These are phyloP conservation scores for Pichia sp. DNA, from an alignment of 1,139 yeast genomes.

Conservation along the genomic window DNA sequence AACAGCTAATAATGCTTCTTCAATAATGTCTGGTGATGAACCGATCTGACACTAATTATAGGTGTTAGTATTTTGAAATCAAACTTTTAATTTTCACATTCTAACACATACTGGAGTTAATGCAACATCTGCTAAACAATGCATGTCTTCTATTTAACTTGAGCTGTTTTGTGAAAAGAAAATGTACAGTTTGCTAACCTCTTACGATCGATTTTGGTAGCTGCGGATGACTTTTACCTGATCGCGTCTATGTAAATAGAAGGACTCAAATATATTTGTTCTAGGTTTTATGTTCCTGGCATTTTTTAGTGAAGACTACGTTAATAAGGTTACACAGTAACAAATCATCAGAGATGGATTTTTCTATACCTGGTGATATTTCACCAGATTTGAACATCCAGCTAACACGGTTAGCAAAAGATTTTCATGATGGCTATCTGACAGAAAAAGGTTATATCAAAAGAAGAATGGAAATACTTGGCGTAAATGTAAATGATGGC, in stretches of 20 bases:
- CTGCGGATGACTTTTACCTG: no score
- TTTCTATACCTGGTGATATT: constrained; percentile 36
- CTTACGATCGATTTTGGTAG: no score
- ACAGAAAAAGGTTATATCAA: constrained; percentile 63
- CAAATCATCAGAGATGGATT: constrained; percentile 28
- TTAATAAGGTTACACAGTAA: not conserved
- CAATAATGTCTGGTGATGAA: not conserved
- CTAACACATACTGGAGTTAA: constrained; percentile 54
- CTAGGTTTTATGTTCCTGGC: not conserved
- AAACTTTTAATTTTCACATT: not conserved
- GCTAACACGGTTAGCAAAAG: constrained; percentile 40
- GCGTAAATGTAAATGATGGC: not conserved
- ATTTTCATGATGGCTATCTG: constrained; percentile 56
- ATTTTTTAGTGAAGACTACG: not conserved
- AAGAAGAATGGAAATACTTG: constrained; percentile 38
- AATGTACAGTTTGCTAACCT: no score
- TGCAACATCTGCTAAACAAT: constrained; percentile 75
- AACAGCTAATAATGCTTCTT: constrained; percentile 5
- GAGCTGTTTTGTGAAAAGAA: no score
- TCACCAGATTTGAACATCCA: constrained; percentile 32
- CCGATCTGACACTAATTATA: constrained; percentile 2
- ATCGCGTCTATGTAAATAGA: no score
- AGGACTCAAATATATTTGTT: no score
- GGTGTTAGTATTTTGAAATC: not conserved
- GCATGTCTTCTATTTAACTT: constrained; percentile 1